Base-by-base conservation (phyloP, 139 green algal species). In the Micractinium conductrix region DNA sequence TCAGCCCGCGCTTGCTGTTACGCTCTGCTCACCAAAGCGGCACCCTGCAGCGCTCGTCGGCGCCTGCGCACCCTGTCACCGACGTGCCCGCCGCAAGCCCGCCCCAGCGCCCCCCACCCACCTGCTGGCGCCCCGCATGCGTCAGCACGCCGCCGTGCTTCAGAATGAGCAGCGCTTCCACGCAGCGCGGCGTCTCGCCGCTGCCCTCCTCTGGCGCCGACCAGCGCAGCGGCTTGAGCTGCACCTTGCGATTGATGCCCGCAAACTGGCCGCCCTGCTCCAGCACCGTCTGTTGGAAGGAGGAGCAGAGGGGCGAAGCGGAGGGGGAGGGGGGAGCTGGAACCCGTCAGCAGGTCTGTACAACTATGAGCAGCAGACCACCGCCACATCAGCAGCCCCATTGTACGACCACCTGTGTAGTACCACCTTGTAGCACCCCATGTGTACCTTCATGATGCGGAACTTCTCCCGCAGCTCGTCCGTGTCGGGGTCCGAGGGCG, bases 231-330 rank as follows among this genome's bases (percentile, higher is more conserved):
- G 96, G 96, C 90, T 99, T 99, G 42, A 99, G 86, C 93, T 99
- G 96, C 58, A 97, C 97, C 93, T 99, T 99, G 43, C 97, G 91
- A 86, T 99, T 99, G 87, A 99, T 96, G 68, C 97, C 97, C 28
- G 90, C 92, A 91, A 98, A 98, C 79, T 95, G 90, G 43, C 94
- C 96, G 33, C 92, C 95, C 80, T 94, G 88, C 88, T 94, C 91
- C 53, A 95, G 87, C 76, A 97, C 94, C 16, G 92, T 98, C 86
- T 92, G 94, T 37, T 43, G 30, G 58, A 48, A 38, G 53, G n/a
- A n/a, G 55, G 37, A 26, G 19, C 19, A 38, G 76, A 35, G 37
- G 38, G 40, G 70, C 14, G 12, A 45, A 24, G 17, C 19, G 8
- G 35, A 73, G 26, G 3, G 60, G 24, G 24, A 35, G 24, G 26